Evolutionary conservation across 805 yeast genomes (phyloP), one percentile per base, ranked within the genome.

Genomic region (Citeromyces matritensis): DNA sequence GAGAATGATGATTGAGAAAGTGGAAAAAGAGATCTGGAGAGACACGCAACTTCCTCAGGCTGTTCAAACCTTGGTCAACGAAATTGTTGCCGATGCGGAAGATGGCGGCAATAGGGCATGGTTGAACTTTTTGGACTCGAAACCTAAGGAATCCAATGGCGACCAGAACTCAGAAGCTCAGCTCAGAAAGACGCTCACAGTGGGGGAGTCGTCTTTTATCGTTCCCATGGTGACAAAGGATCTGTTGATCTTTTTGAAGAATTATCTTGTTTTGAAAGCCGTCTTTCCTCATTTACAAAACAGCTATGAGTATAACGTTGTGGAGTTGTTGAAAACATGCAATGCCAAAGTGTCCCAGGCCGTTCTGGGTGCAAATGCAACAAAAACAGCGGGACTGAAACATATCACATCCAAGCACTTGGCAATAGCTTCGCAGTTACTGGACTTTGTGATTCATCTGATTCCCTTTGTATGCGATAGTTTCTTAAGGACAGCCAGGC

Each of bases 1-100:
- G 32, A 64, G 62, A 34, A 47, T 50, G 4, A 51, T 82, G 17
- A 56, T 65, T 5, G 45, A 45, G 4, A 55, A 60, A 11, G 57
- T 81, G 34, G 86, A 80, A 31, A 56, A 58, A 30, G 97, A 86
- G 40, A 57, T 57, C 14, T 88, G 97, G 97, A 71, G 69, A 36
- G 94, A 86, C 33, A 69, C 65, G 12, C 66, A 69, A n/a, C 67
- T 74, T 7, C 46, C 69, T 0, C 45, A 54, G 2, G 45, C 47
- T 1, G 48, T 73, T 2, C 86, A 79, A 43, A 41, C 34, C 3
- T 43, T 53, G 9, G 65, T 73, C 4, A 69, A 70, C 41, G 62
- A 61, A 27, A 62, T 79, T 9, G 58, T 66, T 1, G 57, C 60
- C 9, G 51, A 69, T n/a, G 56, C 60, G 2, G 55, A 56, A 15